Percentiles rank a stretch among this genome's conserved stretches.
phyloP scores from a whole-genome alignment of 352 stramenopile species.

The Phytophthora pseudosyringae region DNA sequence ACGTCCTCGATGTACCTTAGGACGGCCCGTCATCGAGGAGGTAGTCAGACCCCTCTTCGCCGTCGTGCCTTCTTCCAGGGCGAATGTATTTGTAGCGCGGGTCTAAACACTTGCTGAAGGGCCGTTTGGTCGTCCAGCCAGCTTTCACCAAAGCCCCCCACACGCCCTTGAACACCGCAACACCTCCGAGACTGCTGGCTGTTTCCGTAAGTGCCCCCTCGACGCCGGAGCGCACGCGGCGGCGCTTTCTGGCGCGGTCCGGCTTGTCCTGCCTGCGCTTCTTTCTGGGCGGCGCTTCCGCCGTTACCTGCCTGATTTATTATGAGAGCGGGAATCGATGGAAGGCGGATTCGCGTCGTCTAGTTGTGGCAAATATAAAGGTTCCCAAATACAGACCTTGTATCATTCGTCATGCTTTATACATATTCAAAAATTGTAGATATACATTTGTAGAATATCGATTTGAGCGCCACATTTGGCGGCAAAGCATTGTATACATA shows the following conservation, averaged over 20 bases:
- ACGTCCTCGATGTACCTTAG: constrained; percentile 2
- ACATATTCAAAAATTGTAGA: neutral
- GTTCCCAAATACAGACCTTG: neutral
- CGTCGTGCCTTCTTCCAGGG: constrained; percentile 4
- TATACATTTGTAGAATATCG: neutral
- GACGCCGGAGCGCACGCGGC: neutral
- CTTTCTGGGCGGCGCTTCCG: neutral
- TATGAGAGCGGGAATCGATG: neutral
- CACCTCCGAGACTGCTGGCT: neutral
- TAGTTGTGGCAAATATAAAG: neutral
- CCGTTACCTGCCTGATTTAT: neutral
- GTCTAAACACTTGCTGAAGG: neutral
- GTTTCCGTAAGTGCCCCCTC: neutral
- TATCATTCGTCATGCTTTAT: neutral
- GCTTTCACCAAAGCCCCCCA: constrained; percentile 11
- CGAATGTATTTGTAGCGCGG: constrained; percentile 1
- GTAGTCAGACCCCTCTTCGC: neutral
- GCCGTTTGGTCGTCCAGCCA: constrained; percentile 4
- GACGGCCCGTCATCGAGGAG: neutral
- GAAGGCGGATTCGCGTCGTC: neutral
- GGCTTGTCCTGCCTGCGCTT: constrained; percentile 1
- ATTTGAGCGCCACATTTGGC: neutral
- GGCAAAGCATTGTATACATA: too few species aligned
- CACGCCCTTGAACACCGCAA: constrained; percentile 7
- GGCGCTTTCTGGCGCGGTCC: neutral